phyloP scores from a whole-genome alignment of 208 protist species.

The Trypanosoma scelopori region DNA sequence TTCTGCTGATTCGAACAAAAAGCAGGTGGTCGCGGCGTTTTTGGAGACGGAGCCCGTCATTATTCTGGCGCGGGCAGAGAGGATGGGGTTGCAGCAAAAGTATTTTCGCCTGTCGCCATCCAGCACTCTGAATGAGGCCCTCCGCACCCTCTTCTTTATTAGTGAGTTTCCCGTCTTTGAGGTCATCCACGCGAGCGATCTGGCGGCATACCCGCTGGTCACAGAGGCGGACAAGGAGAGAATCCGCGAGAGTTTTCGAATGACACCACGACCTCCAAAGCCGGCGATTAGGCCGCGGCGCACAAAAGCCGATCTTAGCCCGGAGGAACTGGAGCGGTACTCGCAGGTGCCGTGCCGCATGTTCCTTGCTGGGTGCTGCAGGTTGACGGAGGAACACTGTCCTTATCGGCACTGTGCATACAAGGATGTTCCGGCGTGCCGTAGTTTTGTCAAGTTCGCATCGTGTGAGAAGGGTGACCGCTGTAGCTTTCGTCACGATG shows the following conservation, averaged over 20 bases:
- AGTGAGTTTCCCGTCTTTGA: conserved; percentile 86
- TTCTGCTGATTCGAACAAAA: conserved; percentile 22
- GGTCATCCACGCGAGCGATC: conserved; percentile 46
- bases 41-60: conserved; percentile 35
- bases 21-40: conserved; percentile 35
- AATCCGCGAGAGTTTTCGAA: conserved; percentile 70
- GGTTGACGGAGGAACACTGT: conserved; percentile 45
- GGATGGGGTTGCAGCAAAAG: conserved; percentile 48
- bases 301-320: conserved; percentile 42
- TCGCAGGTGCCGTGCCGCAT: conserved; percentile 65
- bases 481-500: conserved; percentile 81
- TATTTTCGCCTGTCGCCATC: conserved; percentile 66
- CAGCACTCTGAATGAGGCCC: conserved; percentile 67
- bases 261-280: conserved; percentile 32
- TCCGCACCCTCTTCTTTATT: conserved; percentile 83
- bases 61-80: conserved; percentile 69
- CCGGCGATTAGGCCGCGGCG: conserved; percentile 28
- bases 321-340: conserved; percentile 46
- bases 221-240: conserved; percentile 73
- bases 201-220: conserved; percentile 48
- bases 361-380: conserved; percentile 57
- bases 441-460: conserved; percentile 47
- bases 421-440: conserved; percentile 66
- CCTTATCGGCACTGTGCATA: conserved; percentile 78
- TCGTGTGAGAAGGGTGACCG: conserved; percentile 56